Evolutionary conservation across 1,139 yeast genomes (phyloP), one percentile per base, ranked within the genome.

Genomic region (Geotrichum carabidarum): DNA sequence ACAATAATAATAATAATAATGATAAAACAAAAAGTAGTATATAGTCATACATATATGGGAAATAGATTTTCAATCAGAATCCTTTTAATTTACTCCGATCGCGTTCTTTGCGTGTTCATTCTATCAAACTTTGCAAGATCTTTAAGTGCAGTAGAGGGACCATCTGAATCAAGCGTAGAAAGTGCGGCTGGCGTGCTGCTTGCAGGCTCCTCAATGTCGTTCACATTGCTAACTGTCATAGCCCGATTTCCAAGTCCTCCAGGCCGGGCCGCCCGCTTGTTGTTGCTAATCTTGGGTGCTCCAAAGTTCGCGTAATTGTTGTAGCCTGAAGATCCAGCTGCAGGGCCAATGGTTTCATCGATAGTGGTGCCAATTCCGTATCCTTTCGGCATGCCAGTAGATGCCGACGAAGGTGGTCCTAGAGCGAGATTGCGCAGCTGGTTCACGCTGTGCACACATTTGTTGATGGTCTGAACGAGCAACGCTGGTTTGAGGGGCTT

Each of bases 401-500:
- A 36, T 6, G 53, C 48, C 11, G 50, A 32, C 45, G 63, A 56
- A n/a, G 69, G 60, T 6, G 74, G 71, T 8, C 74, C 73, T 32
- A 70, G 62, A 9, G 73, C 73, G 34, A 71, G 62, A 50, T 68
- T 69, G 42, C 74, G 64, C 44, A 71, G 64, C 60, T 71, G 74
- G 57, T 71, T 70, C 11, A 70, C 73, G 38, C 68, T 66, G 68
- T 84, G 93, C 46, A 86, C 86, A 65, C 94, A 86, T 68, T 87
- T 87, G 63, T 84, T 83, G 58, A 87, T 87, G 2, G 95, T 87
- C 71, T 87, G 95, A 69, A 87, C 83, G 65, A 87, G 74, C 59
- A 87, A 73, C 60, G 86, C 84, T 1, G 95, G 95, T 67, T 87
- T 88, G 68, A 88, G 76, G 1, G 96, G 96, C 67, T 88, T 88